Conservation (phyloP, 208 protist species). For the Trypanosoma conorhini region DNA sequence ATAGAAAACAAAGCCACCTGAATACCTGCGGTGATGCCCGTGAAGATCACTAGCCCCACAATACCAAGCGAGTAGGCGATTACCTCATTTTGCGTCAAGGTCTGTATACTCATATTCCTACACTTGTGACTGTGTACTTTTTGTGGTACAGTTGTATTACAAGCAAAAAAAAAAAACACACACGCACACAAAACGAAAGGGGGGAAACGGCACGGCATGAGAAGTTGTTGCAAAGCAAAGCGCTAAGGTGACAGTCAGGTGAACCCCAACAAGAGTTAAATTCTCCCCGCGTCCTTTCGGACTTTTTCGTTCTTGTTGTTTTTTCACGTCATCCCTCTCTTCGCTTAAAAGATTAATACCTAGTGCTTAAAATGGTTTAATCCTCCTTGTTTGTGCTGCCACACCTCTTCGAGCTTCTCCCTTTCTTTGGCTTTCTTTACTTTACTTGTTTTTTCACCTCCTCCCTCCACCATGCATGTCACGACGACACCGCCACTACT, state of each 20-base stretch:
- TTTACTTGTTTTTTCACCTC: slow-evolving; percentile 7
- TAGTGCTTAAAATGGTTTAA: background rate
- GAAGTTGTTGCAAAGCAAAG: slow-evolving; percentile 6
- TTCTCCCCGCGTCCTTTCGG: background rate
- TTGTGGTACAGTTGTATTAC: too few relatives aligned
- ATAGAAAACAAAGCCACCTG: slow-evolving; percentile 77
- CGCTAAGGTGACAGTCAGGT: background rate
- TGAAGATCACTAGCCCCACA: slow-evolving; percentile 38
- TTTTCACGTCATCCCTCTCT: background rate
- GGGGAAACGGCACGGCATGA: background rate
- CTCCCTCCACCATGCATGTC: background rate
- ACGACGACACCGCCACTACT: slow-evolving; percentile 4
- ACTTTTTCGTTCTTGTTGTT: background rate
- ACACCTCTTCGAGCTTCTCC: background rate
- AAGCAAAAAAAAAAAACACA: background rate
- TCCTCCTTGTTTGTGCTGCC: background rate
- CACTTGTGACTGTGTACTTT: background rate
- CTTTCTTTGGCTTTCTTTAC: background rate
- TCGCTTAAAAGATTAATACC: background rate
- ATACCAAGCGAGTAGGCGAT: slow-evolving; percentile 34
- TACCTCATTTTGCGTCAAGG: slow-evolving; percentile 30
- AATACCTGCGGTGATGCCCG: slow-evolving; percentile 58
- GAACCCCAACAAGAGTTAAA: slow-evolving; percentile 3
- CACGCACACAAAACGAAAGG: slow-evolving; percentile 9
- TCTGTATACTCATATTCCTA: slow-evolving; percentile 7